phyloP scores from a whole-genome alignment of 202 grass and related monocot genomes.

The Elaeis oleifera region DNA sequence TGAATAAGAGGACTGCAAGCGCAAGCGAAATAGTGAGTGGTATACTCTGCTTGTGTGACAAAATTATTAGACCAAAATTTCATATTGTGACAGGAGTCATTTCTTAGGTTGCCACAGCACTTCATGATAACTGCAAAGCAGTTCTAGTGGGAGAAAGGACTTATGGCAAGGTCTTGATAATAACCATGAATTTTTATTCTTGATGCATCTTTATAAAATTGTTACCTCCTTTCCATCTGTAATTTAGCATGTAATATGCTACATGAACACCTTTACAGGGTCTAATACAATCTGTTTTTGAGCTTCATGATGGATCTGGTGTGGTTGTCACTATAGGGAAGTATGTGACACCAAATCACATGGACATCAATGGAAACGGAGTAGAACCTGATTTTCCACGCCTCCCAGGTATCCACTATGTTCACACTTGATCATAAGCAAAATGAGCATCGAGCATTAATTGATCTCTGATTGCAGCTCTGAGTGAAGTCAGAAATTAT shows the following conservation, averaged over 20 bases:
- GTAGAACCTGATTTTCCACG: slow-evolving; percentile 69
- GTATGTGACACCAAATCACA: slow-evolving; percentile 82
- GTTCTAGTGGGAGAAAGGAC: slow-evolving; percentile 81
- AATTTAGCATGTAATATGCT: slow-evolving; percentile 10
- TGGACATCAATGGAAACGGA: slow-evolving; percentile 95
- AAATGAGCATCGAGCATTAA: slow-evolving; percentile 7
- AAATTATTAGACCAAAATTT: too few relatives aligned
- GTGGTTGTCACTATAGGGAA: slow-evolving; percentile 88
- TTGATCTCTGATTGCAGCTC: slow-evolving; percentile 34
- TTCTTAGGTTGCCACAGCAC: slow-evolving; percentile 84
- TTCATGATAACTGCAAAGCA: slow-evolving; percentile 99
- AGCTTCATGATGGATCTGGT: slow-evolving; percentile 95
- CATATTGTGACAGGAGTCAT: neutral
- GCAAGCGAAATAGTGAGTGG: slow-evolving; percentile 94
- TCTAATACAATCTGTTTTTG: slow-evolving; percentile 92
- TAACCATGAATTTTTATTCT: neutral
- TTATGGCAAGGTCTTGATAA: slow-evolving; percentile 78
- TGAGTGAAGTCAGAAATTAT: slow-evolving; percentile 65
- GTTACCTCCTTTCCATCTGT: slow-evolving; percentile 5
- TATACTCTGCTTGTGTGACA: neutral
- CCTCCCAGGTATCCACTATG: slow-evolving; percentile 51
- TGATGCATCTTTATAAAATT: neutral
- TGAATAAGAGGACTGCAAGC: slow-evolving; percentile 91
- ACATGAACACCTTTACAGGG: slow-evolving; percentile 39
- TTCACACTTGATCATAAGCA: neutral